Percentiles rank a stretch among this genome's conserved stretches.
Evolutionary conservation across 2,329 filamentous ascomycete genomes (phyloP).

Genomic region (Lachnellula willkommii): DNA sequence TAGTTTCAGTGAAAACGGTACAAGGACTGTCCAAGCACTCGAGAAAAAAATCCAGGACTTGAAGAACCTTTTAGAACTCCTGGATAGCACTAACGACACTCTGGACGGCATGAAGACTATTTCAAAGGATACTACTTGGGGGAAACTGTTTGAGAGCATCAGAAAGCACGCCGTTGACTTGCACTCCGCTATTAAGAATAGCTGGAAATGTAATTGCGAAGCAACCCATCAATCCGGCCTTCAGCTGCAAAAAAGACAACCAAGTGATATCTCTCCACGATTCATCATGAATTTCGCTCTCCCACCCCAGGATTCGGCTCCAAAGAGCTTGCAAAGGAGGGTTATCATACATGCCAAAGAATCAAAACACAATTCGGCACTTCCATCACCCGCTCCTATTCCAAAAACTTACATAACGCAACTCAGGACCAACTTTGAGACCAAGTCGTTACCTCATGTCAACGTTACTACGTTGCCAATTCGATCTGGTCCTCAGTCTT

Average conservation of each 20-base stretch:
- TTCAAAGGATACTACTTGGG: conserved; percentile 20
- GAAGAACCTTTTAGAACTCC: conserved; percentile 16
- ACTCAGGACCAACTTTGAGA: conserved; percentile 13
- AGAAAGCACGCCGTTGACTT: conserved; percentile 19
- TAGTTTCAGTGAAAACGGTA: conserved; percentile 23
- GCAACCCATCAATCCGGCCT: conserved; percentile 15
- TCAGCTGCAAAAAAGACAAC: conserved; percentile 17
- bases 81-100: conserved; percentile 5
- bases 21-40: conserved; percentile 12
- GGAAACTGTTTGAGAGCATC: conserved; percentile 21
- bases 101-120: conserved; percentile 13
- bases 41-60: conserved; percentile 20
- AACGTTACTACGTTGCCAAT: neutral
- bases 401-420: conserved; percentile 2
- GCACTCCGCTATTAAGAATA: conserved; percentile 18
- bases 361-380: neutral
- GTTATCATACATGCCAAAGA: neutral
- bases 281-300: conserved; percentile 16
- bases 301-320: neutral
- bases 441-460: conserved; percentile 2
- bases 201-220: conserved; percentile 23
- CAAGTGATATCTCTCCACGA: conserved; percentile 12
- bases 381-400: neutral
- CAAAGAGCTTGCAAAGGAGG: neutral
- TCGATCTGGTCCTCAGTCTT: neutral